These are phyloP conservation scores for Erythrobasidium hasegawianum DNA, from an alignment of 1,284 basidiomycete genomes.

Conservation along the genomic window DNA sequence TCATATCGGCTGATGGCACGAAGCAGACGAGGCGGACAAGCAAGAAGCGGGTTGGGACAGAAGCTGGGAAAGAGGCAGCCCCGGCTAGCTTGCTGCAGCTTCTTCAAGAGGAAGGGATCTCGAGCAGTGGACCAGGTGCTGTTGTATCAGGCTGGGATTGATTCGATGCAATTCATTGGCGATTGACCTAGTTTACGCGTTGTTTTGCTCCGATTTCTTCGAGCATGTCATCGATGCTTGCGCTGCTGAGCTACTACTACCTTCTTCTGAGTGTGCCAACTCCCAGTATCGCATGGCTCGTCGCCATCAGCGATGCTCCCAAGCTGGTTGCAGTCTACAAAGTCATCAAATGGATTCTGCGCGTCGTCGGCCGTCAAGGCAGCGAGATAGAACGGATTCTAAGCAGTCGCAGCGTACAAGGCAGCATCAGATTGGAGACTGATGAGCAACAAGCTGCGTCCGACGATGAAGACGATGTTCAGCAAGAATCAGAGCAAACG, in stretches of 20 bases:
- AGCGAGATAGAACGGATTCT: constrained; percentile 10
- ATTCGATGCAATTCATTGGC: background rate
- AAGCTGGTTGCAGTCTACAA: constrained; percentile 10
- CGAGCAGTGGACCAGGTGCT: constrained; percentile 13
- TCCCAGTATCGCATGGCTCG: constrained; percentile 13
- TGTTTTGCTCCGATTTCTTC: no score
- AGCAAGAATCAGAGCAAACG: background rate
- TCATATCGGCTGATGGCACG: background rate
- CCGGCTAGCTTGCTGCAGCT: no score
- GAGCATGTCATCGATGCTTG: constrained; percentile 12
- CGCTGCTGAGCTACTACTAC: constrained; percentile 21
- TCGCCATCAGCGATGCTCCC: constrained; percentile 10
- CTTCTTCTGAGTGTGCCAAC: constrained; percentile 23
- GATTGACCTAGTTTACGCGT: background rate
- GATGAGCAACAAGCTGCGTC: constrained; percentile 1
- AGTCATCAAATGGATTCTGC: constrained; percentile 15
- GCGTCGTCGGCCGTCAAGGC: constrained; percentile 18
- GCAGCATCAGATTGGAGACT: background rate
- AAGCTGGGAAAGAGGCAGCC: no score
- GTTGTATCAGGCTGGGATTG: constrained; percentile 26
- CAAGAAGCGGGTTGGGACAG: no score
- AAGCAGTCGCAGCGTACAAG: constrained; percentile 5
- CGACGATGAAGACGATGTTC: constrained; percentile 16
- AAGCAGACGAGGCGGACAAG: constrained; percentile 3
- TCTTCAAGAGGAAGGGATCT: constrained; percentile 11